Evolutionary conservation across 1,139 yeast genomes (phyloP), one percentile per base, ranked within the genome.

Genomic region (Saccharomyces pastorianus): DNA sequence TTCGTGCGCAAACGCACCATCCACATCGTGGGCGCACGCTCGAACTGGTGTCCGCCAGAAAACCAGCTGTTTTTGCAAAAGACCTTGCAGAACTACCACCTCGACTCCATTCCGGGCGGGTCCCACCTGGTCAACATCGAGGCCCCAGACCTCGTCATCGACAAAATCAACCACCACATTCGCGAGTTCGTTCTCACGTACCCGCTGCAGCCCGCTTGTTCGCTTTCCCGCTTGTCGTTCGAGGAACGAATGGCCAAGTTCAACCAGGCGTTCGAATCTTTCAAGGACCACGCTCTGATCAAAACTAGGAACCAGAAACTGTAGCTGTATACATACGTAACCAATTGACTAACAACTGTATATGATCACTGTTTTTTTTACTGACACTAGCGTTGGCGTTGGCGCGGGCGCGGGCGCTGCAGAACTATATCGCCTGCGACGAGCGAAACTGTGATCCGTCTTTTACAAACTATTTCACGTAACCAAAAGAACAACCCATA

Each of bases 91-190:
- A 55, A 64, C 34, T 68, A 74, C 29, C 71, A 70, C 7, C 60
- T 71, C 4, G 71, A 71, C 20, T 72, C 71, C 31, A 67, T 83
- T 23, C 70, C 71, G 14, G 73, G 70, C 2, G 88, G 84, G 1
- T 75, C 75, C 50, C 90, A 82, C 67, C 67, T 80, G 57, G 71
- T 80, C 17, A 76, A 77, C 55, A 77, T 77, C 29, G 87, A 83
- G 60, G 62, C 61, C 51, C 88, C 87, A 1, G 83, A 81, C 52
- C 77, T 70, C 14, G 67, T 74, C 2, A 61, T 79, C 8, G 62
- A 60, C 2, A 63, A 63, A 4, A 61, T 75, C 8, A 55, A 56
- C 1, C 50, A 53, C 13, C 56, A 56, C 34, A 51, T 62, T 6
- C 49, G 57, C 13, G 42, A 50, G 11, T 58, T 54, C 48, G 52